Evolutionary conservation across 2,329 filamentous ascomycete species (phyloP), one percentile per base, ranked within the genome.

Genomic region (Pseudocercospora fuligena): DNA sequence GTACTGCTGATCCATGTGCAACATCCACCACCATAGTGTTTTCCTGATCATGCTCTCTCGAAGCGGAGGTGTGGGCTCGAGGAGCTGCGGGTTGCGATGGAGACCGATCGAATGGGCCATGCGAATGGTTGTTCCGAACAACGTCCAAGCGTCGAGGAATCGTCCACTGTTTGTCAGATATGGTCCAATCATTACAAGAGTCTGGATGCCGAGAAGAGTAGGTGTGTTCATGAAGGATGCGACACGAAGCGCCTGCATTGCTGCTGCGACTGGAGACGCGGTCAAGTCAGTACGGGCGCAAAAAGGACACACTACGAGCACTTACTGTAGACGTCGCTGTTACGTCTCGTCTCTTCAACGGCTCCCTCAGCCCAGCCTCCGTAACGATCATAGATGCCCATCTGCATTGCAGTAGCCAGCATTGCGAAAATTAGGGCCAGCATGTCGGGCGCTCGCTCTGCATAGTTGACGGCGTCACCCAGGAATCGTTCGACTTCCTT

Each of bases 1-100:
- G 67, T 84, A 84, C 57, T 84, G 80, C 64, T 84, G 82, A 57
- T 85, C 83, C 78, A 84, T 81, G 65, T 84, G 81, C n/a, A 85
- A 71, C 77, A 85, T 82, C 80, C 82, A 83, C 83, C 83, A 85
- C 83, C 83, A 85, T 1, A 84, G 73, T 16, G 79, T 79, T 60
- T 80, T 81, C 5, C 83, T 77, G 14, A 81, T 75, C 14, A 78
- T 77, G 57, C 78, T 79, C 69, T 84, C 82, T 25, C 78, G 76
- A 7, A 80, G 75, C 1, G 80, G 77, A 36, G 78, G 78, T 3
- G 79, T 70, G 19, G 82, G 80, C 63, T 84, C 78, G 27, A 83
- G 77, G 51, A 79, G 78, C 66, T 80, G 82, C 1, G 82, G 82
- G 66, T 84, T 80, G 5, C 83, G 80, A 69, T 85, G 83, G 19